phyloP scores from a whole-genome alignment of 768 basidiomycete genomes.

The Tulasnella calospora region DNA sequence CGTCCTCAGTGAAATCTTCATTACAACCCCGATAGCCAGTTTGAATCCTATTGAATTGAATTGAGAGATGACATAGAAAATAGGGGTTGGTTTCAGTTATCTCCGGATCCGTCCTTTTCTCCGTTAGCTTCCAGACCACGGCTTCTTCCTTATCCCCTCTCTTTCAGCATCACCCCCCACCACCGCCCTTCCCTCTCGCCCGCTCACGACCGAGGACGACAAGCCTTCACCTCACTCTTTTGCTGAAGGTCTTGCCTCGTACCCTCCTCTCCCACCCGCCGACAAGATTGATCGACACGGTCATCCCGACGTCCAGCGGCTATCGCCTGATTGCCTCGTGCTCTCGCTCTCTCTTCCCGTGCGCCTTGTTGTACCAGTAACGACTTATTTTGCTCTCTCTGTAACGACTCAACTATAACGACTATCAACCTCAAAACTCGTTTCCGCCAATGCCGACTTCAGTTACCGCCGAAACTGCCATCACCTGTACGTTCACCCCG shows the following conservation, averaged over 20 bases:
- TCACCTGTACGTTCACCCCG: background rate
- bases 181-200: background rate
- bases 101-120: background rate
- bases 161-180: background rate
- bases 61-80: background rate
- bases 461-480: slow-evolving; percentile 4
- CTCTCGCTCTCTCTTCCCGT: background rate
- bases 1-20: no score
- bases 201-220: background rate
- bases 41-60: no score
- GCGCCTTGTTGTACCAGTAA: background rate
- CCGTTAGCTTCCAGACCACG: background rate
- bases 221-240: background rate
- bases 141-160: background rate
- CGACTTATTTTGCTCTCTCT: background rate
- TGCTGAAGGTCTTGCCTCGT: slow-evolving; percentile 1
- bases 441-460: background rate
- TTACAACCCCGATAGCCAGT: no score
- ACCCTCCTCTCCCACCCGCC: background rate
- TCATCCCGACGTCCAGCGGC: background rate
- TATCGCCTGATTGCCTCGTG: background rate
- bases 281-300: background rate
- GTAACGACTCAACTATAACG: background rate
- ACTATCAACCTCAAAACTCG: background rate
- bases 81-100: background rate